Conservation (phyloP, 2,329 filamentous ascomycete species). For the Lasiodiplodia sp. region DNA sequence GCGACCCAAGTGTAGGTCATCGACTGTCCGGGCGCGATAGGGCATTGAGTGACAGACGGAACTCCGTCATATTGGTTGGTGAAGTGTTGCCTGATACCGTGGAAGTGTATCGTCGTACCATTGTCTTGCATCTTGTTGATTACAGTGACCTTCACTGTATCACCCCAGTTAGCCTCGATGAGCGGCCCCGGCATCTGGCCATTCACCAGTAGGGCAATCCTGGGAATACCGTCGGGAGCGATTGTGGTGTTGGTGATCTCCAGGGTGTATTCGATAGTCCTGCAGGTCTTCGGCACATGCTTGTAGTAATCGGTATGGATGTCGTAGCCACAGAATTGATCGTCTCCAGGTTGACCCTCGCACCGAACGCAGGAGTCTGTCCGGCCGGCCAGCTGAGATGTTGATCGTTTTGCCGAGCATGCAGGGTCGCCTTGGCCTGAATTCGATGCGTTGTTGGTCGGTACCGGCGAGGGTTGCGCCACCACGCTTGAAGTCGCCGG, state of each 20-base stretch:
- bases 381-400: background rate
- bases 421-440: background rate
- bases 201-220: slow-evolving; percentile 53
- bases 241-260: slow-evolving; percentile 53
- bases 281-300: slow-evolving; percentile 48
- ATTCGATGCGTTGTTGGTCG: background rate
- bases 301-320: slow-evolving; percentile 47
- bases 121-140: slow-evolving; percentile 62
- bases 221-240: slow-evolving; percentile 55
- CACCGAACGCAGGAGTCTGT: slow-evolving; percentile 36
- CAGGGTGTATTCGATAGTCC: slow-evolving; percentile 52
- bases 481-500: background rate
- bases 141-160: slow-evolving; percentile 54
- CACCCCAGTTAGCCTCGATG: slow-evolving; percentile 53
- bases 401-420: slow-evolving; percentile 1
- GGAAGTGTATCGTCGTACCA: slow-evolving; percentile 70
- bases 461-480: slow-evolving; percentile 1
- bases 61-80: slow-evolving; percentile 66
- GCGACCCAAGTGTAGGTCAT: slow-evolving; percentile 63
- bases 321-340: slow-evolving; percentile 44
- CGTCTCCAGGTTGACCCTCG: slow-evolving; percentile 43
- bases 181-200: slow-evolving; percentile 57
- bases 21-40: slow-evolving; percentile 34
- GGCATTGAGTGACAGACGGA: slow-evolving; percentile 53
- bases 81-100: slow-evolving; percentile 65